These are phyloP conservation scores for Medicago arabica DNA, from an alignment of 306 rosid genomes.

Conservation along the genomic window DNA sequence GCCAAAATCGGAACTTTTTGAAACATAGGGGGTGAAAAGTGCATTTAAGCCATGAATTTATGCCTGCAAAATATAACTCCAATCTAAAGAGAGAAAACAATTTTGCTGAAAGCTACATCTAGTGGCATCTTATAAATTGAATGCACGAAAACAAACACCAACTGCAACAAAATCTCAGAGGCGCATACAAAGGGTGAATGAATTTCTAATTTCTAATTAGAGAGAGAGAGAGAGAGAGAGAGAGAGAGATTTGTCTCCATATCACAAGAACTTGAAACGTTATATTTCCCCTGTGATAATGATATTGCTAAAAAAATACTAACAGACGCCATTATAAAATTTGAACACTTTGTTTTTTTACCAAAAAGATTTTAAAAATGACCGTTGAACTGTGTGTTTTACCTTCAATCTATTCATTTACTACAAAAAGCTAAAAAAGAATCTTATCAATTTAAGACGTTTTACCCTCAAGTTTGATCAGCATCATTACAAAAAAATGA, in stretches of 20 bases:
- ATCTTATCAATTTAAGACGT: background rate
- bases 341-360: background rate
- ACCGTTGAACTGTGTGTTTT: background rate
- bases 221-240: no score
- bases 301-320: background rate
- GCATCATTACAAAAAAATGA: background rate
- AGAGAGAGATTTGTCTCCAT: no score
- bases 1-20: no score
- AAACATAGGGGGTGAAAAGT: no score
- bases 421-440: background rate
- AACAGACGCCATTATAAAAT: background rate
- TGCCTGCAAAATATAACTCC: conserved; percentile 9
- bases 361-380: background rate
- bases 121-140: background rate
- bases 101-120: background rate
- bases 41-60: no score
- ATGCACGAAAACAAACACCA: background rate
- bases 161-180: background rate
- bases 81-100: background rate
- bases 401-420: background rate
- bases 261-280: background rate
- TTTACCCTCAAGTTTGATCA: background rate
- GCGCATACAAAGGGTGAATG: background rate
- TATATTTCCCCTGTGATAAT: background rate
- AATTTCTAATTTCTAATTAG: no score